Percentiles rank a stretch among this genome's conserved stretches.
These are phyloP conservation scores for Colletotrichum scovillei DNA, from an alignment of 2,329 filamentous ascomycete species.

Conservation along the genomic window DNA sequence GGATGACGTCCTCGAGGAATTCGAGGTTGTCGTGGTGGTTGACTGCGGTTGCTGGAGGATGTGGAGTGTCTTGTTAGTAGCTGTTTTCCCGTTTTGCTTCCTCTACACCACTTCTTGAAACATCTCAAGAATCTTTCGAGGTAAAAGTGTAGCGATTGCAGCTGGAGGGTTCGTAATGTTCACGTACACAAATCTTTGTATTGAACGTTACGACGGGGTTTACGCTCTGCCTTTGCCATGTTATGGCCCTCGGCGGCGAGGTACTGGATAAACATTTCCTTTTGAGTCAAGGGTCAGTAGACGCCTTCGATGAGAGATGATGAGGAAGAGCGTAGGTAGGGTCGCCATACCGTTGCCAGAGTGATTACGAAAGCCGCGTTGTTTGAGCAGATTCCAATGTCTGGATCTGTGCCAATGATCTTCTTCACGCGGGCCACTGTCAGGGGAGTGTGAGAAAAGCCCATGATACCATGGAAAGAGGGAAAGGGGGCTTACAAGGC, in stretches of 20 bases:
- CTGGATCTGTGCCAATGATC: constrained; percentile 89
- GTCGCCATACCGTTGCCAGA: constrained; percentile 77
- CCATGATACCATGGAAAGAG: too few relatives aligned
- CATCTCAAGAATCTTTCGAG: not conserved
- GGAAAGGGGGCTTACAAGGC: constrained; percentile 67
- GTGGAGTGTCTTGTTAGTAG: not conserved
- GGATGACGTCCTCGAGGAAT: constrained; percentile 91
- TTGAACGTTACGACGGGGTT: constrained; percentile 92
- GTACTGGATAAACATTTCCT: constrained; percentile 95
- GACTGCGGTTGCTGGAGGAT: constrained; percentile 78
- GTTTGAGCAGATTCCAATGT: constrained; percentile 87
- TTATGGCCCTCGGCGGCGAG: constrained; percentile 87
- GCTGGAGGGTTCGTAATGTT: not conserved
- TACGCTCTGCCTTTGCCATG: constrained; percentile 89
- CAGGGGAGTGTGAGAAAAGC: constrained; percentile 17
- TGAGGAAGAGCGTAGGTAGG: not conserved
- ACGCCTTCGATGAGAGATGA: not conserved
- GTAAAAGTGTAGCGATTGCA: not conserved
- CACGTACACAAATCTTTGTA: constrained; percentile 88
- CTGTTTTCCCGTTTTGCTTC: not conserved
- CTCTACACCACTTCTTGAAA: not conserved
- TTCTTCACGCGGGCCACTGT: constrained; percentile 95
- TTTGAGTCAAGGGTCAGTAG: constrained; percentile 54
- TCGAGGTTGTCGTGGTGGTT: constrained; percentile 92
- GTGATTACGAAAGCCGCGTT: constrained; percentile 96